Percentiles rank a stretch among this genome's conserved stretches.
Evolutionary conservation across 805 yeast species (phyloP).

Genomic region (Yarrowia porcina): DNA sequence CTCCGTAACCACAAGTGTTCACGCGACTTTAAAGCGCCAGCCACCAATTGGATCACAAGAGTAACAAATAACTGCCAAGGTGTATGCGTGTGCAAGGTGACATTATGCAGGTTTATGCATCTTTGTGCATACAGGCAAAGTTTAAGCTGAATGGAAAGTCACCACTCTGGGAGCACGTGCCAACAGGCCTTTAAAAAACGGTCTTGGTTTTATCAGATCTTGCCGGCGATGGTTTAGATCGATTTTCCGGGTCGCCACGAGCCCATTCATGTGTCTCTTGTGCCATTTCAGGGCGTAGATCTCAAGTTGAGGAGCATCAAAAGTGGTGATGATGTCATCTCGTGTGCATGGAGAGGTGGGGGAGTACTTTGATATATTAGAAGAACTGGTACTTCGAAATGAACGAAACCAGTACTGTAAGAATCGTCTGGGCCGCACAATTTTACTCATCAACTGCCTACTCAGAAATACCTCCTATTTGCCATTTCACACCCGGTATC

Average conservation of each 20-base stretch:
- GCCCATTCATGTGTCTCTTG: not conserved
- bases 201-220: not conserved
- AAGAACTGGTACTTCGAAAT: too few relatives aligned
- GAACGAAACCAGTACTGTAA: too few relatives aligned
- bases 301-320: not conserved
- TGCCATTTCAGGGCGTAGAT: not conserved
- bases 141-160: not conserved
- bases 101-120: not conserved
- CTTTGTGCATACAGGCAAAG: not conserved
- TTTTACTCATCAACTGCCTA: not conserved
- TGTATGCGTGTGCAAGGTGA: not conserved
- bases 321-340: not conserved
- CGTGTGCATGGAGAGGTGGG: not conserved
- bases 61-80: slow-evolving; percentile 9
- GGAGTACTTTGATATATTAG: too few relatives aligned
- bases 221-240: not conserved
- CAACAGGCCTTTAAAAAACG: not conserved
- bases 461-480: too few relatives aligned
- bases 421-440: too few relatives aligned
- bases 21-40: not conserved
- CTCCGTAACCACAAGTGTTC: not conserved
- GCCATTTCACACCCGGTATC: too few relatives aligned
- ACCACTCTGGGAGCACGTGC: not conserved
- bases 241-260: not conserved
- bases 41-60: not conserved